Evolutionary conservation across 345 rosid genomes (phyloP).

Genomic region (Leavenworthia alabamica): DNA sequence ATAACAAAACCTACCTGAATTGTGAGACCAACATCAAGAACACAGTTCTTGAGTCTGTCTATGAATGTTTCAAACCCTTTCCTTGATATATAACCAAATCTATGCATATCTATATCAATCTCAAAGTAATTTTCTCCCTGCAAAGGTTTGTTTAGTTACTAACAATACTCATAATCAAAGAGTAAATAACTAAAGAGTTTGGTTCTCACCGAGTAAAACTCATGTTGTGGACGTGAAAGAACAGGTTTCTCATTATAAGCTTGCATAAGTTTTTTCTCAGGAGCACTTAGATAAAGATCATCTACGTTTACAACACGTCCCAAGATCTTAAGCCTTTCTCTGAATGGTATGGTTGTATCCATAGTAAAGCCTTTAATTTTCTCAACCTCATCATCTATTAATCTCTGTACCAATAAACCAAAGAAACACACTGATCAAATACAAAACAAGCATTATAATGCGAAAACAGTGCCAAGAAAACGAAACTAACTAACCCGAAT

Average conservation of each 20-base stretch:
- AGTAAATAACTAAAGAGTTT: no score
- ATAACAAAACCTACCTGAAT: no score
- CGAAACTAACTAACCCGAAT: no score
- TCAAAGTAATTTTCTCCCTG: conserved; percentile 75
- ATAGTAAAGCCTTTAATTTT: conserved; percentile 51
- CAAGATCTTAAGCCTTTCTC: conserved; percentile 68
- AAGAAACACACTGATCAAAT: no score
- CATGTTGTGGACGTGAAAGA: conserved; percentile 74
- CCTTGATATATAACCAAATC: conserved; percentile 62
- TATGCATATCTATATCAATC: conserved; percentile 71
- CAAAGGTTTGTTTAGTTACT: no score
- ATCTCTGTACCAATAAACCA: no score
- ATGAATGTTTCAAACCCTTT: conserved; percentile 57
- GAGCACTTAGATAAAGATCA: conserved; percentile 53
- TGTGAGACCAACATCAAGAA: conserved; percentile 65
- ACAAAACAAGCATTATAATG: no score
- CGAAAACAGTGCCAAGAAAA: no score
- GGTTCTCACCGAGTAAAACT: conserved; percentile 49
- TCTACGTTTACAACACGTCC: conserved; percentile 49
- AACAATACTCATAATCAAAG: no score
- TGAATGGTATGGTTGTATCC: conserved; percentile 45
- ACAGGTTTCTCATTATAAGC: conserved; percentile 94
- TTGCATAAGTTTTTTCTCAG: conserved; percentile 67
- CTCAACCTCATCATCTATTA: conserved; percentile 60
- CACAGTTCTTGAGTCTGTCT: conserved; percentile 49